These are phyloP conservation scores for Peronospora belbahrii DNA, from an alignment of 352 stramenopile genomes.

Conservation along the genomic window DNA sequence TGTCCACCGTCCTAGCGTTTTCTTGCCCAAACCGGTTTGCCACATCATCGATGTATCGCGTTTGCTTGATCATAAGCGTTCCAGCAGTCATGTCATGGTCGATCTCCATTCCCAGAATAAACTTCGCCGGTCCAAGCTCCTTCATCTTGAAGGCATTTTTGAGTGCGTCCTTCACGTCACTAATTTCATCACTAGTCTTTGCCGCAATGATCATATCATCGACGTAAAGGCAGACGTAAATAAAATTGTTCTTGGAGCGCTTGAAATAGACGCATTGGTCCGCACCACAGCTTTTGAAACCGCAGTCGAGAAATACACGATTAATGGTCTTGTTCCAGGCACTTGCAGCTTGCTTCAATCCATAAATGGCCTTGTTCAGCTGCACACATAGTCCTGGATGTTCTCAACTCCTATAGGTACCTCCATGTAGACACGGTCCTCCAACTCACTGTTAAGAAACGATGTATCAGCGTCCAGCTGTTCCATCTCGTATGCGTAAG, in stretches of 20 bases:
- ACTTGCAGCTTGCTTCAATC: constrained; percentile 11
- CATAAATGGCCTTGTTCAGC: constrained; percentile 16
- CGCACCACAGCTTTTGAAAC: constrained; percentile 4
- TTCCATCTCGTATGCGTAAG: constrained; percentile 4
- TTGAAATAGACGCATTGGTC: constrained; percentile 20
- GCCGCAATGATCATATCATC: constrained; percentile 12
- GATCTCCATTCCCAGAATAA: neutral
- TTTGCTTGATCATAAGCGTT: neutral
- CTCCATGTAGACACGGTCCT: constrained; percentile 10
- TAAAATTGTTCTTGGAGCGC: neutral
- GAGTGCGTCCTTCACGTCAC: constrained; percentile 7
- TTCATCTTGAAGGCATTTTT: neutral
- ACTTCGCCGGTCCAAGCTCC: neutral
- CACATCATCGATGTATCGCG: constrained; percentile 2
- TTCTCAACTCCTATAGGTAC: neutral
- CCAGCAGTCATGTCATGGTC: neutral
- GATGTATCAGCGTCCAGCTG: constrained; percentile 31
- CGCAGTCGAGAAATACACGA: constrained; percentile 6
- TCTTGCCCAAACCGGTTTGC: constrained; percentile 1
- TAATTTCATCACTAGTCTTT: neutral
- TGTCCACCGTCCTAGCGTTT: neutral
- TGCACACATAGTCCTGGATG: neutral
- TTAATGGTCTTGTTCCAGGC: constrained; percentile 22
- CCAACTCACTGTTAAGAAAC: constrained; percentile 19
- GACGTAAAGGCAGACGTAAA: constrained; percentile 8